A percentile compares a stretch with the other conserved stretches of the same genome.
phyloP scores from a whole-genome alignment of 2,329 filamentous ascomycete species.

The Pseudogymnoascus sp. region DNA sequence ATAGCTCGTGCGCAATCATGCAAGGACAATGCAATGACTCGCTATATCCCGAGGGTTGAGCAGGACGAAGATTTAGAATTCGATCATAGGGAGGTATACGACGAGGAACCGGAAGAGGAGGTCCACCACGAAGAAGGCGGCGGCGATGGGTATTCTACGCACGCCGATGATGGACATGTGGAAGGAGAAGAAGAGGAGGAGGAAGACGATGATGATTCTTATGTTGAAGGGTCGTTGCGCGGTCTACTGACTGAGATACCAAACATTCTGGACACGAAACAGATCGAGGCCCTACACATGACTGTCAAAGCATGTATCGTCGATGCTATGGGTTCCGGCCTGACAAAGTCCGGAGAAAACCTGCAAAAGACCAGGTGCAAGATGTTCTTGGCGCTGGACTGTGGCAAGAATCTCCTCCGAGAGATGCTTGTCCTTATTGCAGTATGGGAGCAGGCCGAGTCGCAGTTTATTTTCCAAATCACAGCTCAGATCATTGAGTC shows the following conservation, averaged over 20 bases:
- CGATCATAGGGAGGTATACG: constrained; percentile 34
- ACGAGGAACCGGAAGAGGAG: constrained; percentile 39
- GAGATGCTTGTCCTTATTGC: constrained; percentile 94
- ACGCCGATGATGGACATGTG: constrained; percentile 38
- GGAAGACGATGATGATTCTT: constrained; percentile 69
- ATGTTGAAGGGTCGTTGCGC: constrained; percentile 68
- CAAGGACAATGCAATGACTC: constrained; percentile 51
- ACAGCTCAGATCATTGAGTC: constrained; percentile 94
- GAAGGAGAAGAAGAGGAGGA: constrained; percentile 59
- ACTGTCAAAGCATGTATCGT: constrained; percentile 94
- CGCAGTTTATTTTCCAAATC: constrained; percentile 91
- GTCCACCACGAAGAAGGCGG: constrained; percentile 41
- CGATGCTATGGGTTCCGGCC: constrained; percentile 65
- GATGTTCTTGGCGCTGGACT: constrained; percentile 81
- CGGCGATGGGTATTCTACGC: constrained; percentile 36
- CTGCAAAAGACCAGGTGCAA: constrained; percentile 86
- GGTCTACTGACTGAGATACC: constrained; percentile 89
- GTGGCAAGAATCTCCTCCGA: constrained; percentile 78
- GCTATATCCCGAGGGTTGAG: constrained; percentile 29
- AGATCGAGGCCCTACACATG: constrained; percentile 95
- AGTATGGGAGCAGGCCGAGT: constrained; percentile 90
- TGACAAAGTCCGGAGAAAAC: constrained; percentile 63
- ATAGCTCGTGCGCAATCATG: constrained; percentile 50
- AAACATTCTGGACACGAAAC: constrained; percentile 85
- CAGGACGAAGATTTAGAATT: constrained; percentile 13